Conservation (phyloP, 148 eudicot genomes). For the Dysphania ambrosioides region DNA sequence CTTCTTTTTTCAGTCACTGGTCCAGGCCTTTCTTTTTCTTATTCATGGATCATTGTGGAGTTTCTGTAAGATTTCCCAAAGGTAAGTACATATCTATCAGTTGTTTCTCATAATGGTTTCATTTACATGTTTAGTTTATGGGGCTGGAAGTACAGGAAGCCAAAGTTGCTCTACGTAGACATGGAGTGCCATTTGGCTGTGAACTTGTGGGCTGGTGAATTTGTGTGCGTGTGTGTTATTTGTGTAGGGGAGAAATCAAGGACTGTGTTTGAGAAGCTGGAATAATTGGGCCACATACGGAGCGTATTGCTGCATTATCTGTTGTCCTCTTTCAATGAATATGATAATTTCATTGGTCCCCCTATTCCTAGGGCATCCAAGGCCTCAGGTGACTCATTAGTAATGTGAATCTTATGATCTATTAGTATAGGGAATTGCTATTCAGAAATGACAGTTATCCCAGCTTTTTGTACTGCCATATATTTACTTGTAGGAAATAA, state of each 20-base stretch:
- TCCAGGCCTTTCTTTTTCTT: too few relatives aligned
- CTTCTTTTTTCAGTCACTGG: too few relatives aligned
- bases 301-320: background rate
- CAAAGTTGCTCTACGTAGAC: constrained; percentile 54
- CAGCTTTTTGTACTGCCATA: background rate
- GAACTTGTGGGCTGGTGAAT: constrained; percentile 41
- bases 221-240: background rate
- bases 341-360: background rate
- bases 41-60: too few relatives aligned
- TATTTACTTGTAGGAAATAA: background rate
- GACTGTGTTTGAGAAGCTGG: background rate
- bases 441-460: background rate
- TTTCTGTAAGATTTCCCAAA: too few relatives aligned
- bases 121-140: too few relatives aligned
- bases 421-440: background rate
- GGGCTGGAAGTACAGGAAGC: constrained; percentile 73
- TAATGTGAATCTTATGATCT: background rate
- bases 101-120: too few relatives aligned
- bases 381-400: background rate
- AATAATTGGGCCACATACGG: background rate
- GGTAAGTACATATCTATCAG: too few relatives aligned
- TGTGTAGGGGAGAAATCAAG: background rate
- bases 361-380: background rate
- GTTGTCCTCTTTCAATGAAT: background rate
- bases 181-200: constrained; percentile 87